Evolutionary conservation across 257 asterid genomes (phyloP), one percentile per base, ranked within the genome.

Genomic region (Nyctanthes arbortristis): DNA sequence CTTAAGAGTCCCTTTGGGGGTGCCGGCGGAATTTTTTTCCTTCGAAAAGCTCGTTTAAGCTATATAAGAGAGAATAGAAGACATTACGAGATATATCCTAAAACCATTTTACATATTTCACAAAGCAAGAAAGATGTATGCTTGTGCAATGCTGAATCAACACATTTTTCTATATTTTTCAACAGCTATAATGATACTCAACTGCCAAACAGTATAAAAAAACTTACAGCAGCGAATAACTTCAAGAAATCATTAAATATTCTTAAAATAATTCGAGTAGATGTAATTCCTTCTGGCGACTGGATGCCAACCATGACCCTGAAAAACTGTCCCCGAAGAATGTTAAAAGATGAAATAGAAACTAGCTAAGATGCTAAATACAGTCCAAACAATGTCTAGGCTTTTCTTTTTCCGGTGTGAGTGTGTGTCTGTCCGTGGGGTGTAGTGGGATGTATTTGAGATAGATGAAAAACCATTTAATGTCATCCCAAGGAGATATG

Each of bases 231-330:
- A 67, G 92, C 76, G 66, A 75, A 78, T 59, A 90, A 82, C 76
- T 84, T 84, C 77, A 84, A 64, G 74, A 90, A 90, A 68, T 90
- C 97, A 68, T 80, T 88, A 68, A 80, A 90, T 84, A 96, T 84
- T 73, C 84, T 78, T 67, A 80, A 71, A 59, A 86, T 85, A 65
- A 59, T 82, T 61, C 88, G 83, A 8, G 75, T 63, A 65, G 83
- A 79, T 69, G 89, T 88, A 71, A 79, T 68, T 57, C 94, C 96
- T 82, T 83, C 82, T 10, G 96, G 90, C 47, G 96, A 90, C 71
- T 82, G 96, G 77, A 86, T 75, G 66, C 94, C 97, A 31, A 90
- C 85, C 75, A 73, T 84, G 77, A 90, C 92, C 90, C 89, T 84
- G 86, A 88, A 90, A 73, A 84, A 88, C 96, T 90, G 91, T 79